Base-by-base conservation (phyloP, 2,329 filamentous ascomycete genomes). In the Penicillium vulpinum region DNA sequence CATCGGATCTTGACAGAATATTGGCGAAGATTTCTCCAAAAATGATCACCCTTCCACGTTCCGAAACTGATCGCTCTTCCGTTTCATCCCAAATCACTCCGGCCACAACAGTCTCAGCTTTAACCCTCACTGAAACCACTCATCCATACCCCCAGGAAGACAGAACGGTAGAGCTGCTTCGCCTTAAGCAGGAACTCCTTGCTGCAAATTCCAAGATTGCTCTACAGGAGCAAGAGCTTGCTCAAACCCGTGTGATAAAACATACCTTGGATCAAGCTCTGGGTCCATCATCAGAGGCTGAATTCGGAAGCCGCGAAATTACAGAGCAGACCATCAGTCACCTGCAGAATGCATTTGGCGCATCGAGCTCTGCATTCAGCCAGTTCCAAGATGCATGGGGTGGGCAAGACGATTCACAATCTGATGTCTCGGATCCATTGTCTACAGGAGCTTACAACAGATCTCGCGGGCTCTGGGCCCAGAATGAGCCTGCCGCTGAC, bases 1-100 rank as follows among this genome's bases (percentile, higher is more conserved):
- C 68, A 24, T 73, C 75, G n/a, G 70, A 76, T 9, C 85, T 92
- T 80, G 90, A 94, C 66, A 87, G 87, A 58, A 83, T 80, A 43
- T 68, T 78, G 28, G 71, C 74, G 33, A 77, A 73, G 38, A 67
- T 78, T 38, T 73, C 75, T 21, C 73, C 76, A 31, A 74, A 75
- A 59, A 55, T 56, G 13, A 50, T 62, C 1, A 31, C 57, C 31
- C 56, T 39, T n/a, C 51, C 22, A 9, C 57, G 66, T 31, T 45
- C 56, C 31, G 64, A 69, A 21, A 52, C 58, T n/a, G 64, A 67
- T 46, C 65, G 62, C n/a, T 51, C 57, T 40, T 59, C 61, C 31
- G 54, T 44, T 33, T 51, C 67, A 33, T 56, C 65, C 41, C 62
- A 60, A 21, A n/a, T 56, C 26, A 61, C 62, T 29, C 55, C 65